Conservation (phyloP, 2,329 filamentous ascomycete genomes). For the Pseudopyricularia cyperi region DNA sequence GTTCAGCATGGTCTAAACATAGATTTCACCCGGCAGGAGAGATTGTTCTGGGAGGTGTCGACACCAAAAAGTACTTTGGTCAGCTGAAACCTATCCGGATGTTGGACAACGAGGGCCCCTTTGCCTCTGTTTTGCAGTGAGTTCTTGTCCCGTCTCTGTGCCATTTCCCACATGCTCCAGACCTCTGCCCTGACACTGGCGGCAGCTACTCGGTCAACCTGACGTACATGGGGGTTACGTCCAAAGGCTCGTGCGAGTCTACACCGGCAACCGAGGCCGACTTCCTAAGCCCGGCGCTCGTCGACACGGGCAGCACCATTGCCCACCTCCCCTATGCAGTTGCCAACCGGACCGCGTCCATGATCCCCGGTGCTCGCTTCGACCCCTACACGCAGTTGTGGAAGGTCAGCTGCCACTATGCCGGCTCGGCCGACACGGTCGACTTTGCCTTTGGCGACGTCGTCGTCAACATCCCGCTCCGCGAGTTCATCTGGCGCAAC, state of each 20-base stretch:
- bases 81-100: constrained; percentile 1
- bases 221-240: constrained; percentile 3
- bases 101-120: not conserved
- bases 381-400: constrained; percentile 6
- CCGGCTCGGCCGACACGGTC: constrained; percentile 5
- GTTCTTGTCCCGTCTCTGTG: not conserved
- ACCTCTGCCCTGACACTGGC: not conserved
- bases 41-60: constrained; percentile 4
- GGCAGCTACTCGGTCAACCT: constrained; percentile 3
- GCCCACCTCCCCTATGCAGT: constrained; percentile 1
- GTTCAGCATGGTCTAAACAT: not conserved
- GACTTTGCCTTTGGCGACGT: constrained; percentile 9
- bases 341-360: constrained; percentile 1
- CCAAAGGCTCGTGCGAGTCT: not conserved
- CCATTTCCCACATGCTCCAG: not conserved
- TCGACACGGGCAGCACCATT: constrained; percentile 4
- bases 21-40: not conserved
- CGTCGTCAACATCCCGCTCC: constrained; percentile 8
- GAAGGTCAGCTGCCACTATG: constrained; percentile 5
- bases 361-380: constrained; percentile 4
- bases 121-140: not conserved
- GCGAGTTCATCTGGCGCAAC: constrained; percentile 9
- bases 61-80: constrained; percentile 3
- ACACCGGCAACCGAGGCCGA: not conserved
- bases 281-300: not conserved